These are phyloP conservation scores for Backusella sp. DNA, from an alignment of 192 early-diverging fungal genomes.

Conservation along the genomic window DNA sequence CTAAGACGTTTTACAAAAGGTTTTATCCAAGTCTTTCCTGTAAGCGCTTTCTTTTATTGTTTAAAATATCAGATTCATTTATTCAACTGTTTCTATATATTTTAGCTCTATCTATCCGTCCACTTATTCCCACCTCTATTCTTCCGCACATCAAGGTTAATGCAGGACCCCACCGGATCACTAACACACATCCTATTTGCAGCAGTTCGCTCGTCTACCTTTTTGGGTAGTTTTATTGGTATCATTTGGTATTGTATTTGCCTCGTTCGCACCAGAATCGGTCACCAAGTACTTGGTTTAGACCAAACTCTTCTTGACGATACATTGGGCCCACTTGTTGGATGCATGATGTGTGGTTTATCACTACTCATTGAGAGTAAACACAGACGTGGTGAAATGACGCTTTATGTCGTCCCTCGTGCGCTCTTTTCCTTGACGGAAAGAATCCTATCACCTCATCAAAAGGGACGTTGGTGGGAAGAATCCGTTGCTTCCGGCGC, in stretches of 20 bases:
- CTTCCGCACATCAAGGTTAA: slow-evolving; percentile 43
- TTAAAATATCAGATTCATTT: neutral
- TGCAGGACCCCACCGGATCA: slow-evolving; percentile 31
- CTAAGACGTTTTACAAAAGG: slow-evolving; percentile 34
- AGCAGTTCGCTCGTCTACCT: slow-evolving; percentile 49
- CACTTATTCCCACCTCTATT: slow-evolving; percentile 58
- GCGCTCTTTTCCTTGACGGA: slow-evolving; percentile 50
- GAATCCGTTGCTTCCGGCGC: slow-evolving; percentile 21
- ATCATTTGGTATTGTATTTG: slow-evolving; percentile 56
- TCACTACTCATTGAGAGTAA: slow-evolving; percentile 65
- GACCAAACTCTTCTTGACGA: slow-evolving; percentile 38
- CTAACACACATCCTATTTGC: slow-evolving; percentile 41
- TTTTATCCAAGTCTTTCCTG: slow-evolving; percentile 41
- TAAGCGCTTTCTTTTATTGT: slow-evolving; percentile 13
- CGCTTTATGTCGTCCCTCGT: slow-evolving; percentile 49
- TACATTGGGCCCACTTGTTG: slow-evolving; percentile 50
- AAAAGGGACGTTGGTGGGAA: slow-evolving; percentile 35
- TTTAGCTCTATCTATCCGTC: slow-evolving; percentile 61
- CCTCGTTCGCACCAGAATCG: slow-evolving; percentile 45
- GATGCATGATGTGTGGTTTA: slow-evolving; percentile 59
- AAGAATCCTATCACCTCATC: slow-evolving; percentile 38
- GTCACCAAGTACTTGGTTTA: slow-evolving; percentile 36
- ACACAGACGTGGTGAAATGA: slow-evolving; percentile 51
- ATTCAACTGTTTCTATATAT: neutral
- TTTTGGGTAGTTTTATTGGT: slow-evolving; percentile 55